Percentiles rank a stretch among this genome's conserved stretches.
These are phyloP conservation scores for Phyllosticta citrichinensis DNA, from an alignment of 2,329 filamentous ascomycete genomes.

Conservation along the genomic window DNA sequence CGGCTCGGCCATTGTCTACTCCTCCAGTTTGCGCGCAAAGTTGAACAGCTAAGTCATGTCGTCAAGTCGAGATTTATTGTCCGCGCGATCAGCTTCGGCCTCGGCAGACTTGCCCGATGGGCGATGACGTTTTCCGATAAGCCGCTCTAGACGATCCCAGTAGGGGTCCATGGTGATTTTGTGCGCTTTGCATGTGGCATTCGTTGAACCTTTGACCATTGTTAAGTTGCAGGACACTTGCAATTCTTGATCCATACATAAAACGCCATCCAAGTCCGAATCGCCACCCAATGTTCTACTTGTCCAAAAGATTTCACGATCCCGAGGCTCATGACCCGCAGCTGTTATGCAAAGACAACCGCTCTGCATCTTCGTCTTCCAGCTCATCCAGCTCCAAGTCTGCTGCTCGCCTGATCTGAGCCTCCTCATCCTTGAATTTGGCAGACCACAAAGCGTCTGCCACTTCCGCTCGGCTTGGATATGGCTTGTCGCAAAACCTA, in stretches of 20 bases:
- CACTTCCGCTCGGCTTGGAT: constrained; percentile 29
- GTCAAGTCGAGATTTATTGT: neutral
- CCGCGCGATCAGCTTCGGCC: neutral
- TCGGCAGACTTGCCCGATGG: neutral
- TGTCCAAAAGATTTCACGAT: neutral
- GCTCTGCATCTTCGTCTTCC: constrained; percentile 12
- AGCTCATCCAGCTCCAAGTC: constrained; percentile 28
- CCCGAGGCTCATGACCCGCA: neutral
- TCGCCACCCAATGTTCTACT: no score
- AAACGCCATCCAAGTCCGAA: no score
- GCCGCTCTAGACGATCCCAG: neutral
- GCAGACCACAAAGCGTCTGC: constrained; percentile 21
- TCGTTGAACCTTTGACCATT: no score
- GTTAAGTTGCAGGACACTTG: no score
- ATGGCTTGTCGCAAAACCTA: constrained; percentile 43
- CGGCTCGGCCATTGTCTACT: neutral
- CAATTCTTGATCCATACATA: no score
- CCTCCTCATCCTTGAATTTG: constrained; percentile 36
- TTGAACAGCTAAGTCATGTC: neutral
- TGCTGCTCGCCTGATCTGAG: constrained; percentile 18
- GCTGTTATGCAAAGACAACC: constrained; percentile 7
- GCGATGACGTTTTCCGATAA: neutral
- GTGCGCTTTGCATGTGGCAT: no score
- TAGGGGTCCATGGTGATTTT: neutral
- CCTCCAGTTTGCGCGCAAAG: neutral